Conservation (phyloP, 768 basidiomycete genomes). For the Collybia sordida region DNA sequence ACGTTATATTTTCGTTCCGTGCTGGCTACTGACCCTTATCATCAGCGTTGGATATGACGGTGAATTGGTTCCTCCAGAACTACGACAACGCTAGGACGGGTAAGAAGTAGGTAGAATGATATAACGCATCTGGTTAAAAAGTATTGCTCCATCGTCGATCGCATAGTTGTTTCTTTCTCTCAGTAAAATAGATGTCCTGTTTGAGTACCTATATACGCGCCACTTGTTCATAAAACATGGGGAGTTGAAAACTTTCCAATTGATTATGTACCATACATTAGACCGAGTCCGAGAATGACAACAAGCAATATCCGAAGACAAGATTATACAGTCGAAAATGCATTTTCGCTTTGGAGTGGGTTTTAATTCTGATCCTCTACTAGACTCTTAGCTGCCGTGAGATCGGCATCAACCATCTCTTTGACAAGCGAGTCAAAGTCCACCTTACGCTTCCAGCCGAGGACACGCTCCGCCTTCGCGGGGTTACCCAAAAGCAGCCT, state of each 20-base stretch:
- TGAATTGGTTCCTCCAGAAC: slow-evolving; percentile 87
- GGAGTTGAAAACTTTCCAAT: too few relatives aligned
- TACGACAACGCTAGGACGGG: slow-evolving; percentile 70
- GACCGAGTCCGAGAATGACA: too few relatives aligned
- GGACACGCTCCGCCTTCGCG: slow-evolving; percentile 81
- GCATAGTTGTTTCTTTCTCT: too few relatives aligned
- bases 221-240: too few relatives aligned
- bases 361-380: slow-evolving; percentile 82
- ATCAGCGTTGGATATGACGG: slow-evolving; percentile 72
- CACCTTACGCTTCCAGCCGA: slow-evolving; percentile 90
- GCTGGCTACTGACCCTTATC: slow-evolving; percentile 1
- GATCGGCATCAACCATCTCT: slow-evolving; percentile 89
- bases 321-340: too few relatives aligned
- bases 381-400: slow-evolving; percentile 70
- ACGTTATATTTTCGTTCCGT: slow-evolving; percentile 13
- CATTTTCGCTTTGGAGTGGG: too few relatives aligned
- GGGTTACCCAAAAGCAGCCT: slow-evolving; percentile 88
- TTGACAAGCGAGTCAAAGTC: slow-evolving; percentile 81
- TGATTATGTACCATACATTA: too few relatives aligned
- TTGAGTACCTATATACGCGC: too few relatives aligned
- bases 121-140: background rate
- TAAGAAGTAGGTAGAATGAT: slow-evolving; percentile 17
- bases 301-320: too few relatives aligned
- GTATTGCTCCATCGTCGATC: too few relatives aligned
- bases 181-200: too few relatives aligned